These are phyloP conservation scores for Metschnikowia koreensis DNA, from an alignment of 805 yeast genomes.

Conservation along the genomic window DNA sequence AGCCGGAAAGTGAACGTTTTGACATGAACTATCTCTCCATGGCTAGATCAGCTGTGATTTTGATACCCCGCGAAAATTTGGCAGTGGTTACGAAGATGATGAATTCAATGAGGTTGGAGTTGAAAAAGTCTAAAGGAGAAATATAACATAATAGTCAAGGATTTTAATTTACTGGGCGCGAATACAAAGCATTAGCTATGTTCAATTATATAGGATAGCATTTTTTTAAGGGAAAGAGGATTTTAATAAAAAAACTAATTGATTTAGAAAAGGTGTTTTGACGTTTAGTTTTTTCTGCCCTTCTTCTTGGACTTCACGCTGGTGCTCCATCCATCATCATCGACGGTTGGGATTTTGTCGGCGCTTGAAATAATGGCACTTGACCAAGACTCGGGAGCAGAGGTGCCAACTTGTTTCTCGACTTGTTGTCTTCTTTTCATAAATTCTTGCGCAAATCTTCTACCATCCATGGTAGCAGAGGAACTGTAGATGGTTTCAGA, in stretches of 20 bases:
- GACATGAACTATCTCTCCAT: slow-evolving; percentile 61
- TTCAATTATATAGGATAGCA: not conserved
- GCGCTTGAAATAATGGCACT: slow-evolving; percentile 57
- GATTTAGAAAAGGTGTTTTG: not conserved
- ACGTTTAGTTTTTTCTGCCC: slow-evolving; percentile 26
- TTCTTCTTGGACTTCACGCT: slow-evolving; percentile 39
- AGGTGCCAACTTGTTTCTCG: slow-evolving; percentile 51
- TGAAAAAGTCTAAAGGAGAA: not conserved
- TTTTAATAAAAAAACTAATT: too few species aligned
- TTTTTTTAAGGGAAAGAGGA: not conserved
- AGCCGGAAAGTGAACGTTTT: slow-evolving; percentile 22
- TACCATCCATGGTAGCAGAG: slow-evolving; percentile 88
- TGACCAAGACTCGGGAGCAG: slow-evolving; percentile 61
- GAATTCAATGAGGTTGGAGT: slow-evolving; percentile 3
- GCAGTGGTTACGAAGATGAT: slow-evolving; percentile 26
- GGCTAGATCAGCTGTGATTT: slow-evolving; percentile 57
- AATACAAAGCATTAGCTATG: not conserved
- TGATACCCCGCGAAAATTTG: slow-evolving; percentile 54
- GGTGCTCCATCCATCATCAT: slow-evolving; percentile 50
- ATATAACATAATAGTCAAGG: not conserved
- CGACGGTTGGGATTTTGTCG: slow-evolving; percentile 36
- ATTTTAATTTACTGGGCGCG: not conserved
- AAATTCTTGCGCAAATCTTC: slow-evolving; percentile 90
- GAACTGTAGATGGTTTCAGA: slow-evolving; percentile 90
- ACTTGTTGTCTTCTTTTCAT: slow-evolving; percentile 71